phyloP scores from a whole-genome alignment of 441 rosid genomes.

The Populus trichocarpa region DNA sequence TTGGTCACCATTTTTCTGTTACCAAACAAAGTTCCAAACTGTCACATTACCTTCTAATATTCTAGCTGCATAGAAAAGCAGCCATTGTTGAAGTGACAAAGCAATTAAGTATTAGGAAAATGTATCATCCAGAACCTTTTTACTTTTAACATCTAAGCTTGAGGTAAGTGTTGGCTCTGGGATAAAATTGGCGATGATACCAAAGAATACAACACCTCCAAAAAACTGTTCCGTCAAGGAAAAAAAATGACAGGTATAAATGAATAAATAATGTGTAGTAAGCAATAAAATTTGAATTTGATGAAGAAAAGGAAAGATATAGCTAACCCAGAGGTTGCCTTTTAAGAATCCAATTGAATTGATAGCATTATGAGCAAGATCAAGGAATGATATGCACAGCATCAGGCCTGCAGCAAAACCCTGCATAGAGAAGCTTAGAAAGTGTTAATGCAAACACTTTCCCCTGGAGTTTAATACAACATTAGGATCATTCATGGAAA shows the following conservation, averaged over 20 bases:
- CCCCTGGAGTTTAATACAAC: not conserved
- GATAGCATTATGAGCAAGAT: constrained; percentile 96
- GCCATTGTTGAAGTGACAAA: not conserved
- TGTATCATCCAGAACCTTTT: constrained; percentile 49
- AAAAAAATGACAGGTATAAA: constrained; percentile 22
- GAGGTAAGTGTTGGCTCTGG: constrained; percentile 82
- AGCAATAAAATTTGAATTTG: constrained; percentile 13
- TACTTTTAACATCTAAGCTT: constrained; percentile 56
- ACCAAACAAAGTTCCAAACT: constrained; percentile 28
- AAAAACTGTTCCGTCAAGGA: constrained; percentile 66
- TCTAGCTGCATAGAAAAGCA: not conserved
- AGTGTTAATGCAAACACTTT: not conserved
- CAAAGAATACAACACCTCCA: constrained; percentile 90
- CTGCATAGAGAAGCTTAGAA: constrained; percentile 43
- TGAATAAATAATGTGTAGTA: constrained; percentile 3
- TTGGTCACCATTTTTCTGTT: constrained; percentile 56
- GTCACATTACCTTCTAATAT: constrained; percentile 19
- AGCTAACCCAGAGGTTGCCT: constrained; percentile 94
- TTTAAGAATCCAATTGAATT: constrained; percentile 94
- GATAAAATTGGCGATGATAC: constrained; percentile 71
- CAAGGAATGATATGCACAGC: constrained; percentile 97
- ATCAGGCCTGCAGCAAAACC: constrained; percentile 99
- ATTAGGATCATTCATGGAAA: not conserved
- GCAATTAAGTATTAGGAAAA: constrained; percentile 8
- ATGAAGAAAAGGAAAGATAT: constrained; percentile 17